Base-by-base conservation (phyloP, 2,329 filamentous ascomycete genomes). In the Dactylonectria estremocensis region DNA sequence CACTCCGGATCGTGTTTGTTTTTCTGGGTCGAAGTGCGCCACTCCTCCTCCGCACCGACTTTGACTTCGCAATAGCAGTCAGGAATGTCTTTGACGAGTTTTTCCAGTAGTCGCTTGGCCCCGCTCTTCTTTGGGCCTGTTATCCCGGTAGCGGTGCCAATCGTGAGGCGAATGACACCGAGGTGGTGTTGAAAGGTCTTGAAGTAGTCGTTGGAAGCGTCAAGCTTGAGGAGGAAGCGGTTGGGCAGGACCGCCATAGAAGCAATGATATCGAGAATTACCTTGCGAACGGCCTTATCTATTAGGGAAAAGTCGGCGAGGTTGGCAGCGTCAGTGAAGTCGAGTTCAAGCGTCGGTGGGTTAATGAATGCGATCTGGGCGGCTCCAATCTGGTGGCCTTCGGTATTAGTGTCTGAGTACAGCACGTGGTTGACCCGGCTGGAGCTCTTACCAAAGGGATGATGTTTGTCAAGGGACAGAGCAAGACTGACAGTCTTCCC, bases 221-320 rank as follows among this genome's bases (percentile, higher is more conserved):
- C 72, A 16, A 76, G 69, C 11, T 76, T 76, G 60, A 76, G 62
- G 28, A 73, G 71, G 57, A 76, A 76, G 61, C 74, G 74, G 61
- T 76, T 76, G 52, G 74, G 74, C 1, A 76, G 69, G 43, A 76
- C 74, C 3, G 74, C 74, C 69, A 76, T 76, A 3, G 72, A 73
- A 11, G 71, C 60, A 9, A 76, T 76, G n/a, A 76, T 66, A 9
- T 59, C 67, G 31, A 73, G 60, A 7, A 76, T 76, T 49, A 73
- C 71, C 43, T 76, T 76, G 13, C 73, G 72, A 18, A 76, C 59
- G 35, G 73, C 62, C 49, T 58, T 71, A 60, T 76, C 73, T 2
- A 76, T 74, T 0, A 76, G 0, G 22, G 70, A 70, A 55, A 76
- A 68, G 58, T 76, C 73, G 18, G 74, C 74, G 2, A 76, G 53